phyloP scores from a whole-genome alignment of 192 early-diverging fungal genomes.

The Cetraspora pellucida region DNA sequence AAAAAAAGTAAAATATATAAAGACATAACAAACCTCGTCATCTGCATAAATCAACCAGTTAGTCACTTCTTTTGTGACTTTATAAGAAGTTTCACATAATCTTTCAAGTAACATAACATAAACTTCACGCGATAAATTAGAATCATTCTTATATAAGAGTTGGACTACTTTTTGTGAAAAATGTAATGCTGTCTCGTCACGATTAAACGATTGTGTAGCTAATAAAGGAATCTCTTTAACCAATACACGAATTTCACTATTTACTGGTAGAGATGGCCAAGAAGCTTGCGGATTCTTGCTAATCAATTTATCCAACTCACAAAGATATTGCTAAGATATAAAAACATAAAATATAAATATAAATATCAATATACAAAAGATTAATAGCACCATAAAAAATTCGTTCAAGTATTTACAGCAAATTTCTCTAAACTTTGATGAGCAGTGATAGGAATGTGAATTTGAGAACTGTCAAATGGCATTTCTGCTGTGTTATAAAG shows the following conservation, averaged over 20 bases:
- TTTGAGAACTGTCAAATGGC: slow-evolving; percentile 25
- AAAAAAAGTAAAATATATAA: not conserved
- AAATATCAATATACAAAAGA: not conserved
- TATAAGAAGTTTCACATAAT: slow-evolving; percentile 82
- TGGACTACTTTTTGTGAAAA: slow-evolving; percentile 90
- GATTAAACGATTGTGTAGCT: slow-evolving; percentile 67
- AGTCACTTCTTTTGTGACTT: slow-evolving; percentile 81
- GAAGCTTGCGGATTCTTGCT: slow-evolving; percentile 52
- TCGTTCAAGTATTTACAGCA: slow-evolving; percentile 24
- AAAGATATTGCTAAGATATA: slow-evolving; percentile 51
- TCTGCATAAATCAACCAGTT: slow-evolving; percentile 92
- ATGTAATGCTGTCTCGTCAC: slow-evolving; percentile 80
- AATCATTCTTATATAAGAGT: slow-evolving; percentile 79
- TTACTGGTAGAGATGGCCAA: slow-evolving; percentile 70
- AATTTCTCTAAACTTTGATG: slow-evolving; percentile 66
- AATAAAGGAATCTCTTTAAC: slow-evolving; percentile 79
- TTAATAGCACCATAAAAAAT: not conserved
- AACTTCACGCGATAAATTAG: slow-evolving; percentile 72
- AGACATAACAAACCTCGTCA: slow-evolving; percentile 63
- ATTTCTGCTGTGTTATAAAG: slow-evolving; percentile 18
- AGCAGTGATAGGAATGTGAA: slow-evolving; percentile 43
- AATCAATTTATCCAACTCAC: slow-evolving; percentile 80
- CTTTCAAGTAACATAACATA: slow-evolving; percentile 83
- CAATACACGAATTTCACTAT: slow-evolving; percentile 75
- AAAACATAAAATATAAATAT: slow-evolving; percentile 33